These are phyloP conservation scores for Ceratobasidium sp. DNA, from an alignment of 1,284 basidiomycete genomes.

Conservation along the genomic window DNA sequence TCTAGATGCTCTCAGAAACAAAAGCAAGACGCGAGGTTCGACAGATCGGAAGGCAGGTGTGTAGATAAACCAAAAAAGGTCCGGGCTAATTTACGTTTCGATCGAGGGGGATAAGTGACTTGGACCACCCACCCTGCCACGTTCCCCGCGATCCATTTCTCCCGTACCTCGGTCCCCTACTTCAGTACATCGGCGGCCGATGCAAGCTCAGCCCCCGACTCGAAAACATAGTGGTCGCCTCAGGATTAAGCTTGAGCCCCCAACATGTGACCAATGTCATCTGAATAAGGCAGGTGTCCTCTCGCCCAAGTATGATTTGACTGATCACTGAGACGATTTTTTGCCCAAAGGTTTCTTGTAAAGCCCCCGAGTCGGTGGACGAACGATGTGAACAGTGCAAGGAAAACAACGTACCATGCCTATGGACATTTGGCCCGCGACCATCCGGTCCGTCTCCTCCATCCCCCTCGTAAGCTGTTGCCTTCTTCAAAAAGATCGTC, in stretches of 20 bases:
- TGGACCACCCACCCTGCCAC: slow-evolving; percentile 13
- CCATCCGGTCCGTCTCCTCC: slow-evolving; percentile 31
- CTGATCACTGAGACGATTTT: background rate
- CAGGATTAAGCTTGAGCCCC: slow-evolving; percentile 28
- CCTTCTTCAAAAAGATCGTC: background rate
- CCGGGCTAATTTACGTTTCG: slow-evolving; percentile 18
- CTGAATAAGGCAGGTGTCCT: background rate
- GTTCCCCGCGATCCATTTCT: slow-evolving; percentile 1
- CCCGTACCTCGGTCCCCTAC: background rate
- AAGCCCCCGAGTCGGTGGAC: slow-evolving; percentile 29
- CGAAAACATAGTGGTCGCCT: slow-evolving; percentile 19
- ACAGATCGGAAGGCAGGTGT: background rate
- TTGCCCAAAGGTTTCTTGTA: slow-evolving; percentile 11
- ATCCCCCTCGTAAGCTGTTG: slow-evolving; percentile 23
- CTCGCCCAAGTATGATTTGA: background rate
- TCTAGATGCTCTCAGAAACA: background rate
- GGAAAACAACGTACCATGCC: background rate
- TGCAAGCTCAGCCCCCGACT: background rate
- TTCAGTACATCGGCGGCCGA: background rate
- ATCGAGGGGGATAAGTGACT: slow-evolving; percentile 3
- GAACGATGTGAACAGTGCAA: slow-evolving; percentile 29
- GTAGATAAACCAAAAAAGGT: background rate
- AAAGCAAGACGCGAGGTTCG: background rate
- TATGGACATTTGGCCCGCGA: slow-evolving; percentile 22
- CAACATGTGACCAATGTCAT: slow-evolving; percentile 25